Evolutionary conservation across 2,329 filamentous ascomycete genomes (phyloP).

Genomic region (Fusarium aywerte): DNA sequence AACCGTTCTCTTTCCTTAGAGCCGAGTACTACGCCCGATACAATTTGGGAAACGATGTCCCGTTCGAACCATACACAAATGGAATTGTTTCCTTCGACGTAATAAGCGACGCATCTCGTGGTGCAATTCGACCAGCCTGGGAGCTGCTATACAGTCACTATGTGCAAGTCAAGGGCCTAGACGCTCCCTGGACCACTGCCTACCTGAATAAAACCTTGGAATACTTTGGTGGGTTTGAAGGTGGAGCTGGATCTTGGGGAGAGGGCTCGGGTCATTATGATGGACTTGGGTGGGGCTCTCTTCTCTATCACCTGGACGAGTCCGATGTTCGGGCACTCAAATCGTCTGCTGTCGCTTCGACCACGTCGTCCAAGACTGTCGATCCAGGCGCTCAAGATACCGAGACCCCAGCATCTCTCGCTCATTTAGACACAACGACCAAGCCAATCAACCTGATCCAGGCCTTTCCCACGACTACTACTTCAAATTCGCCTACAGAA

Average conservation of each 20-base stretch:
- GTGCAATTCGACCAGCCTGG: background rate
- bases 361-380: background rate
- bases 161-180: slow-evolving; percentile 20
- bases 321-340: background rate
- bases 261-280: background rate
- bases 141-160: slow-evolving; percentile 33
- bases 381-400: background rate
- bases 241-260: background rate
- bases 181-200: slow-evolving; percentile 27
- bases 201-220: slow-evolving; percentile 16
- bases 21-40: slow-evolving; percentile 32
- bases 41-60: slow-evolving; percentile 30
- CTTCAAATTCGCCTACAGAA: background rate
- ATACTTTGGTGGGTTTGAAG: background rate
- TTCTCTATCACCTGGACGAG: background rate
- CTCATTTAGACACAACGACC: background rate
- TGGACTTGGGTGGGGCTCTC: slow-evolving; percentile 5
- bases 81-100: slow-evolving; percentile 14
- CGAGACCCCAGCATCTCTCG: background rate
- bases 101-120: slow-evolving; percentile 15
- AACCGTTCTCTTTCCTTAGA: background rate
- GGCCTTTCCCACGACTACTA: background rate
- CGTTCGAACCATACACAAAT: slow-evolving; percentile 34
- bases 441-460: background rate
- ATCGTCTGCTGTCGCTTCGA: background rate